Conservation (phyloP, 2,329 filamentous ascomycete species). For the Monilinia polystroma region DNA sequence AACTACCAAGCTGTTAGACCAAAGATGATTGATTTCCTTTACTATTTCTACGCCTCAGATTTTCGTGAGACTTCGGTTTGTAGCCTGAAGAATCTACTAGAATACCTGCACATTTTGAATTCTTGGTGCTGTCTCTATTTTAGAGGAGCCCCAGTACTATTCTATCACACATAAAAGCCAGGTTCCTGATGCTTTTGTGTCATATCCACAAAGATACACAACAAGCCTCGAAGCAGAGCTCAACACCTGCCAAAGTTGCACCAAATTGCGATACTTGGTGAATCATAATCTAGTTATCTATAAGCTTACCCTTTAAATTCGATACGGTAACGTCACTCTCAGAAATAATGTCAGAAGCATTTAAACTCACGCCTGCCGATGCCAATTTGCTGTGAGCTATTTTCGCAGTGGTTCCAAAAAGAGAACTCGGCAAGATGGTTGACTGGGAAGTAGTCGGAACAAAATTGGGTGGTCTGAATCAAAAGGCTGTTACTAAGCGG, state of each 20-base stretch:
- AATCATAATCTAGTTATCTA: neutral
- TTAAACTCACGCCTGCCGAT: neutral
- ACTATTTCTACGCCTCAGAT: neutral
- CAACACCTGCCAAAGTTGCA: neutral
- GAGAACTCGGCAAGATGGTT: neutral
- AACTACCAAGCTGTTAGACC: neutral
- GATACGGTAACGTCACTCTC: neutral
- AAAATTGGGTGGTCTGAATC: neutral
- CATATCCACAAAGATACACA: neutral
- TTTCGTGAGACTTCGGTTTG: neutral
- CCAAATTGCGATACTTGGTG: neutral
- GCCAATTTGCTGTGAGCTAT: neutral
- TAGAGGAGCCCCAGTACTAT: neutral
- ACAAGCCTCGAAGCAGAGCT: neutral
- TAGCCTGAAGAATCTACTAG: neutral
- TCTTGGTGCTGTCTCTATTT: neutral
- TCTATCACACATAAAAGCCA: neutral
- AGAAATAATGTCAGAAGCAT: neutral
- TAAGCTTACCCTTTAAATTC: neutral
- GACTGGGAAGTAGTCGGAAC: neutral
- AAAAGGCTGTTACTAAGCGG: neutral
- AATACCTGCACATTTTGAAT: neutral
- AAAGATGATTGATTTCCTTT: neutral
- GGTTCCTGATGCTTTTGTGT: neutral
- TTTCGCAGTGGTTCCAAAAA: neutral